Percentiles rank a stretch among this genome's conserved stretches.
Evolutionary conservation across 1,284 basidiomycete genomes (phyloP).

Genomic region (Puccinia brachypodii): DNA sequence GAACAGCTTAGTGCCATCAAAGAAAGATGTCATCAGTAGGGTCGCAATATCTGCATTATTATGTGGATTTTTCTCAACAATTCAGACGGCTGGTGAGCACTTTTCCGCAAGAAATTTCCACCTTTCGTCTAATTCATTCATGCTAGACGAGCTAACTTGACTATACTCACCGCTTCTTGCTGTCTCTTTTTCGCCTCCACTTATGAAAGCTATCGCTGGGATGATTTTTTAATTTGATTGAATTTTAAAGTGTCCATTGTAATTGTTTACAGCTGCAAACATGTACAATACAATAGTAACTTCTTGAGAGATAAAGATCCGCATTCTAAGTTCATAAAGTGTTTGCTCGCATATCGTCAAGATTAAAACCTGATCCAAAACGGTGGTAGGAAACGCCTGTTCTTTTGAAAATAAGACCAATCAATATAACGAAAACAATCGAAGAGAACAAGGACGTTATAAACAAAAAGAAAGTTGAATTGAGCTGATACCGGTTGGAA

Average conservation of each 20-base stretch:
- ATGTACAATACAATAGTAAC: neutral
- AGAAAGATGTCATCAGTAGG: neutral
- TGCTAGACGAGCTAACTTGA: neutral
- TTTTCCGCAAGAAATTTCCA: neutral
- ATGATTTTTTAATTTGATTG: slow-evolving; percentile 26
- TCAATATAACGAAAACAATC: neutral
- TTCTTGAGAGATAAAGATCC: neutral
- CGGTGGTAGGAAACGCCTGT: too few species aligned
- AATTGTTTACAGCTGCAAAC: neutral
- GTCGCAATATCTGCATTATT: slow-evolving; percentile 51
- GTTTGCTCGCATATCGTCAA: too few species aligned
- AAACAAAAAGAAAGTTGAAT: neutral
- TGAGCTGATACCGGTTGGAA: neutral
- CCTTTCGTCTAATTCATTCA: neutral
- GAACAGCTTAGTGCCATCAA: slow-evolving; percentile 13
- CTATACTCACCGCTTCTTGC: neutral
- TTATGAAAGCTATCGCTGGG: slow-evolving; percentile 32
- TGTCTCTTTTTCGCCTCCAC: neutral
- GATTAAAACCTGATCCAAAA: too few species aligned
- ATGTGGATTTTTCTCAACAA: slow-evolving; percentile 58
- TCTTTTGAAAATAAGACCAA: too few species aligned
- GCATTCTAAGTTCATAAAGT: neutral
- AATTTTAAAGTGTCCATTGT: neutral
- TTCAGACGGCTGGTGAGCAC: slow-evolving; percentile 56
- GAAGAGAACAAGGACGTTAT: neutral